phyloP scores from a whole-genome alignment of 1,284 basidiomycete genomes.

The Pisolithus thermaeus region DNA sequence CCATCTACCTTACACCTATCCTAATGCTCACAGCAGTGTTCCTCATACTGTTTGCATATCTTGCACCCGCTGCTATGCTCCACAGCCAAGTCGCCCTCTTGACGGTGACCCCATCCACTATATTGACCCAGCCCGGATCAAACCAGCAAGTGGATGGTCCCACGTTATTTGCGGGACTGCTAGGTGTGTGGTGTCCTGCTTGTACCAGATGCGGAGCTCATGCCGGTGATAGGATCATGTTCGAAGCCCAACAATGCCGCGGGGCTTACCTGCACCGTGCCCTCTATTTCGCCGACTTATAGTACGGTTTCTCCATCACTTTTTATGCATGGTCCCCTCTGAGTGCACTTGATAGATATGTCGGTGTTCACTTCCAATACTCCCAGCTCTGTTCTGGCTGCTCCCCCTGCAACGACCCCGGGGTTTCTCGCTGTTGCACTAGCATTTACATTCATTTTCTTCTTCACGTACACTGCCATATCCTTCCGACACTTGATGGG shows the following conservation, averaged over 20 bases:
- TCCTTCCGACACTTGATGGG: conserved; percentile 65
- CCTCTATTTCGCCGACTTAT: conserved; percentile 56
- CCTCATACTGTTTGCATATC: conserved; percentile 58
- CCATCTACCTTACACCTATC: conserved; percentile 63
- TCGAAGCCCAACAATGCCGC: conserved; percentile 46
- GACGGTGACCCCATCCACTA: conserved; percentile 53
- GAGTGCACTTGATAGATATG: conserved; percentile 42
- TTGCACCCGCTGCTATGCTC: conserved; percentile 58
- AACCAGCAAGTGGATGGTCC: conserved; percentile 56
- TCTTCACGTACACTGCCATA: conserved; percentile 59
- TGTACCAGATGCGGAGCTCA: conserved; percentile 1
- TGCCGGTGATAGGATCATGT: conserved; percentile 54
- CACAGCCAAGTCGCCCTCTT: conserved; percentile 59
- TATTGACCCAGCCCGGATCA: conserved; percentile 39
- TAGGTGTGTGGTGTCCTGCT: conserved; percentile 41
- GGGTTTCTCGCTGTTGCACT: conserved; percentile 61
- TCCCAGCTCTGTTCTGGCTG: conserved; percentile 50
- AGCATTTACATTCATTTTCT: conserved; percentile 57
- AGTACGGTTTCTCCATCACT: conserved; percentile 35
- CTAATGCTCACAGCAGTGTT: conserved; percentile 60
- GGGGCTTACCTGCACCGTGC: conserved; percentile 47
- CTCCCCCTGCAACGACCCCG: conserved; percentile 58
- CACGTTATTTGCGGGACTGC: conserved; percentile 56
- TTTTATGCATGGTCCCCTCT: background rate
- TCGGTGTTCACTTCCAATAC: conserved; percentile 53